phyloP scores from a whole-genome alignment of 495 filamentous ascomycete genomes.

The Annulohypoxylon stygium region DNA sequence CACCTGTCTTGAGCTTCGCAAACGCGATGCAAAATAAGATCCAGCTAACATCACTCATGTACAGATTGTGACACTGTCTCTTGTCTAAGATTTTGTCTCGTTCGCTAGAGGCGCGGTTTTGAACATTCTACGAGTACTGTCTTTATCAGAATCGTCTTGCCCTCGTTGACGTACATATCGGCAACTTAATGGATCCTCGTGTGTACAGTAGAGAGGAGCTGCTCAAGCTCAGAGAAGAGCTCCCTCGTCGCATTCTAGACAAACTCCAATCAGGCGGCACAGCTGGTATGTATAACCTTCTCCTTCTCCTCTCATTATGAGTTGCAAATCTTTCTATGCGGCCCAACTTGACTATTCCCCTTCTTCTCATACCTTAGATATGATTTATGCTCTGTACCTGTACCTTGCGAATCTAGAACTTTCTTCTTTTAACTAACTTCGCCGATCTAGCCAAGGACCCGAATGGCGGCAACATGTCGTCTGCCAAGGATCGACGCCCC shows the following conservation, averaged over 20 bases:
- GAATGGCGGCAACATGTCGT: conserved; percentile 3
- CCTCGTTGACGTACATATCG: conserved; percentile 52
- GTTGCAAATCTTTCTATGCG: neutral
- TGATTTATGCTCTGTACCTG: neutral
- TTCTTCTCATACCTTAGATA: neutral
- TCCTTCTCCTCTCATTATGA: neutral
- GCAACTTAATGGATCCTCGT: conserved; percentile 51
- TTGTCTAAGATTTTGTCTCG: conserved; percentile 35
- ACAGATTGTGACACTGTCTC: conserved; percentile 42
- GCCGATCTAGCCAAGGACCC: conserved; percentile 39
- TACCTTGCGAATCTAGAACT: neutral
- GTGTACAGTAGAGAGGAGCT: conserved; percentile 58
- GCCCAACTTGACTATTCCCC: neutral
- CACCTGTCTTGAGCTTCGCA: conserved; percentile 51
- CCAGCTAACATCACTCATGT: conserved; percentile 45
- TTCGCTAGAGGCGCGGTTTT: conserved; percentile 15
- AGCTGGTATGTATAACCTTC: conserved; percentile 49
- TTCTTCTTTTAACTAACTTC: conserved; percentile 10
- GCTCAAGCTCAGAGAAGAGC: conserved; percentile 45
- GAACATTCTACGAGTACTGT: conserved; percentile 49
- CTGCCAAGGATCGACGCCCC: conserved; percentile 18
- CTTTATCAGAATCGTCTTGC: conserved; percentile 38
- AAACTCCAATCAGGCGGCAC: conserved; percentile 50
- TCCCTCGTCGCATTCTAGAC: conserved; percentile 15
- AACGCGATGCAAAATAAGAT: conserved; percentile 49